Base-by-base conservation (phyloP, 1,284 basidiomycete genomes). In the Moesziomyces sp. region DNA sequence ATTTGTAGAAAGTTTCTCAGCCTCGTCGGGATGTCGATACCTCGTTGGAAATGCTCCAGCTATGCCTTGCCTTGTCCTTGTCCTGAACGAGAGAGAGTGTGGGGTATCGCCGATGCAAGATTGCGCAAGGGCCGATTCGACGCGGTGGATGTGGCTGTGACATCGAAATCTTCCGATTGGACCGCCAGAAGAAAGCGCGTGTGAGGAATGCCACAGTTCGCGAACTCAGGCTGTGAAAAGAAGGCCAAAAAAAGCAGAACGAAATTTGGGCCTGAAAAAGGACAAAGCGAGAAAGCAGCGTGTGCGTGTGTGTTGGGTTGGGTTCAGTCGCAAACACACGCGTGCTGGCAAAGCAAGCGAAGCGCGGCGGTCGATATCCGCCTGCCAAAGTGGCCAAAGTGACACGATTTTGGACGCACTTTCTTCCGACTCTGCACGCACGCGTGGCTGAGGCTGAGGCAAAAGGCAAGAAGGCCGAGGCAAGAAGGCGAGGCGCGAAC, bases 271-370 rank as follows among this genome's bases (percentile, higher is more conserved):
- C 24, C 24, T 26, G 26, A 28, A 28, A 28, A 28, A 21, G 13
- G 35, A 14, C 24, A 23, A 23, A 38, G 38, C 10, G 30, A n/a
- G 23, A 18, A 28, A 5, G 40, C 13, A 19, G 44, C 42, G 54
- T 42, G 40, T 55, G 46, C 24, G 24, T 49, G 16, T 57, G 7
- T 21, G 38, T 44, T 23, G 43, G 33, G 46, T 33, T 4, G 30
- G 11, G 11, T 33, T 13, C 10, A 13, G 26, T 28, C 26, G 26
- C 26, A 28, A 11, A 11, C 6, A 33, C 30, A 13, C 30, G 30
- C 13, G 30, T 33, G 30, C 30, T 33, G 30, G 30, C 30, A 33
- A 7, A 28, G 30, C 30, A 13, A 11, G 30, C 30, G 13, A 7
- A 28, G 5, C 6, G 26, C 26, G 26, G 26, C 26, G 0, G 26